Base-by-base conservation (phyloP, 2,329 filamentous ascomycete species). In the Ascochyta pisi region DNA sequence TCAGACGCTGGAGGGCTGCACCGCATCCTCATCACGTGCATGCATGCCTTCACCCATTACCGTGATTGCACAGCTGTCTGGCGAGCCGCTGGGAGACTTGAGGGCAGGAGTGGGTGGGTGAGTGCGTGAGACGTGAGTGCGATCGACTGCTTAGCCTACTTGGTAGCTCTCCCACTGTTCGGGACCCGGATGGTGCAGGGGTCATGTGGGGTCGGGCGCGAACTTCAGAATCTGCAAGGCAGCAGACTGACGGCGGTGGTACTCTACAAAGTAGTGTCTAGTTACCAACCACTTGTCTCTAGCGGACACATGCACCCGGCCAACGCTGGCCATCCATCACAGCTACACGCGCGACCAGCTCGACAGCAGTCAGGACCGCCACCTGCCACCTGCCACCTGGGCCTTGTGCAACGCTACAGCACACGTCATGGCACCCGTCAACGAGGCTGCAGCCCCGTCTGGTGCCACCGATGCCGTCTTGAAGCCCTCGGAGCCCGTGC, bases 401-500 rank as follows among this genome's bases (percentile, higher is more conserved):
- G 22, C 38, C 10, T 33, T 16, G 44, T 35, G 47, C 50, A 34
- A 56, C 49, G 24, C 49, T 41, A 16, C 46, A 49, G 41, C 35
- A 50, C 51, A 40, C 44, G 56, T 54, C 64, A 72, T 71, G 68
- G 47, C 65, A 19, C 22, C 61, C 26, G 33, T 62, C 57, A 62
- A 63, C 51, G 61, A 54, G 57, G 46, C 60, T 46, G 49, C 63
- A 63, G 78, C 78, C 43, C 81, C 81, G 13, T 62, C 74, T 7
- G 75, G 71, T 63, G 81, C 79, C 61, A 91, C 88, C 43, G 86
- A 90, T 74, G 94, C 94, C 27, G 94, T 98, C 42, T 83, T 98
- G 47, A 89, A 94, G 65, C 83, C 89, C 45, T 97, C 94, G 1
- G 88, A 90, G 54, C 89, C 91, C 50, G 87, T 96, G 73, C 91